These are phyloP conservation scores for Cryptosporidium viatorum DNA, from an alignment of 169 alveolate genomes.

Conservation along the genomic window DNA sequence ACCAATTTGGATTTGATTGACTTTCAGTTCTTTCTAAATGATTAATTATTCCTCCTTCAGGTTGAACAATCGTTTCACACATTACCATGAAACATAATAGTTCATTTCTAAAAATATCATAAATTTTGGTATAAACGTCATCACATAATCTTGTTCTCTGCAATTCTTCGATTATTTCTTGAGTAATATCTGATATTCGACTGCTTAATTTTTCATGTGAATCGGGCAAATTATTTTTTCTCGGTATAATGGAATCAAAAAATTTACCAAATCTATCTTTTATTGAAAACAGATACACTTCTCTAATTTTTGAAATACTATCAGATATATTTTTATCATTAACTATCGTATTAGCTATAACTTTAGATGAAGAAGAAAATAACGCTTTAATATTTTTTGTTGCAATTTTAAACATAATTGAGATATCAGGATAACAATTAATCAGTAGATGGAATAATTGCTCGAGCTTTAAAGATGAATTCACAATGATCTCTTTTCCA, in stretches of 20 bases:
- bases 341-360: not conserved
- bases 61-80: conserved; percentile 59
- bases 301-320: conserved; percentile 25
- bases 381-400: conserved; percentile 22
- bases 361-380: conserved; percentile 3
- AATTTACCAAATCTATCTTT: not conserved
- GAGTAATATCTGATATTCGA: conserved; percentile 8
- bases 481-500: conserved; percentile 25
- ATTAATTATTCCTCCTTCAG: conserved; percentile 55
- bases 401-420: conserved; percentile 12
- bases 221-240: not conserved
- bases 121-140: not conserved
- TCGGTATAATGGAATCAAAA: conserved; percentile 25
- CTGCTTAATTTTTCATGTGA: not conserved
- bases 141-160: not conserved
- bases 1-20: not conserved
- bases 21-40: not conserved
- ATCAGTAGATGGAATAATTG: conserved; percentile 49
- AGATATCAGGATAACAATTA: conserved; percentile 56
- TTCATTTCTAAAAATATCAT: conserved; percentile 34
- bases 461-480: conserved; percentile 17
- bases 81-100: conserved; percentile 50
- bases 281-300: conserved; percentile 1
- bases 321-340: not conserved
- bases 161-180: not conserved